Conservation (phyloP, 805 yeast genomes). For the Candida nitratophila region DNA sequence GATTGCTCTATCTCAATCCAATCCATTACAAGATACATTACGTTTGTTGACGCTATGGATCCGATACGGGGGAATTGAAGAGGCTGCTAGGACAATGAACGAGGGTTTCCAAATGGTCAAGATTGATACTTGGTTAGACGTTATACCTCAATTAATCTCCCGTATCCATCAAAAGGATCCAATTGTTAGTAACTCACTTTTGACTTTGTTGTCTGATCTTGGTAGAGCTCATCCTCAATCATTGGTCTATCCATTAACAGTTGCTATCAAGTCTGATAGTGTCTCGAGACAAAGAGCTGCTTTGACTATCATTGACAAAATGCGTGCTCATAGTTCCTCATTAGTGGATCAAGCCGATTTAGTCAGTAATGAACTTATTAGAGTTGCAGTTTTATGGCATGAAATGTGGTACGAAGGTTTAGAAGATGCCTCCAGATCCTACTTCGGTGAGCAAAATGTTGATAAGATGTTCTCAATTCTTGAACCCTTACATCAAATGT, state of each 20-base stretch:
- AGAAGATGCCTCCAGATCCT: slow-evolving; percentile 91
- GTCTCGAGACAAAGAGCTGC: slow-evolving; percentile 90
- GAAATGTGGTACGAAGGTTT: slow-evolving; percentile 97
- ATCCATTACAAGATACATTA: slow-evolving; percentile 87
- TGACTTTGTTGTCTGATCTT: slow-evolving; percentile 73
- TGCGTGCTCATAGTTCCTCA: slow-evolving; percentile 79
- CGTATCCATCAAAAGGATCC: slow-evolving; percentile 94
- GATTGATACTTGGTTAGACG: slow-evolving; percentile 92
- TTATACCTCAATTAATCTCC: slow-evolving; percentile 90
- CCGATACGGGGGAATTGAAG: slow-evolving; percentile 88
- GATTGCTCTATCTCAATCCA: slow-evolving; percentile 76
- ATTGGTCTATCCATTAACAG: slow-evolving; percentile 88
- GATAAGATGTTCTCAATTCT: slow-evolving; percentile 90
- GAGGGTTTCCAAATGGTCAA: slow-evolving; percentile 88
- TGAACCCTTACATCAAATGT: slow-evolving; percentile 81
- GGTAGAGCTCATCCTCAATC: slow-evolving; percentile 98
- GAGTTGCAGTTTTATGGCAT: slow-evolving; percentile 96
- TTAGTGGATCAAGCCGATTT: slow-evolving; percentile 89
- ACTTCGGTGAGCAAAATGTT: slow-evolving; percentile 90
- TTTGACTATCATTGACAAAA: slow-evolving; percentile 78
- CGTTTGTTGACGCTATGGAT: slow-evolving; percentile 92
- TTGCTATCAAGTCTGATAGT: slow-evolving; percentile 91
- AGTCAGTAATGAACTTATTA: slow-evolving; percentile 87
- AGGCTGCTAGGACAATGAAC: slow-evolving; percentile 82
- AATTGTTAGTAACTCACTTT: slow-evolving; percentile 70